Evolutionary conservation across 164 flowering plant genomes (phyloP).

Genomic region (Sedum album): DNA sequence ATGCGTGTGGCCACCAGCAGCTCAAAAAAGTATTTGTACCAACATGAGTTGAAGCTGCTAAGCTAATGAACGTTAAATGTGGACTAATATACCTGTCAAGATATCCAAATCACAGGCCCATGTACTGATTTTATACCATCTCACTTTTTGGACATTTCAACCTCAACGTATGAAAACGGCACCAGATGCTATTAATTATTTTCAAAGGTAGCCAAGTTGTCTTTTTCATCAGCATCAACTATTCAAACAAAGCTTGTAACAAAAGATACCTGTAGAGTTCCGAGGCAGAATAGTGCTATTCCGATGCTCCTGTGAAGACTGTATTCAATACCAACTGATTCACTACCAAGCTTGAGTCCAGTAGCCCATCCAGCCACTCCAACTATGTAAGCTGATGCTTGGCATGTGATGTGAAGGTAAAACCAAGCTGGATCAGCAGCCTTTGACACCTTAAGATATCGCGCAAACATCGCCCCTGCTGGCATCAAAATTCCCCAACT

Average conservation of each 20-base stretch:
- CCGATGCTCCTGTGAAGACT: slow-evolving; percentile 24
- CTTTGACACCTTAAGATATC: slow-evolving; percentile 20
- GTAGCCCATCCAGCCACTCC: slow-evolving; percentile 37
- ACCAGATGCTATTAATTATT: neutral
- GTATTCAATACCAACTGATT: slow-evolving; percentile 11
- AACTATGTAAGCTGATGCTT: slow-evolving; percentile 22
- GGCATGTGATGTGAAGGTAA: slow-evolving; percentile 26
- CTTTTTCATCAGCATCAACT: neutral
- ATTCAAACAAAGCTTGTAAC: neutral
- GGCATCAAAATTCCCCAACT: slow-evolving; percentile 24
- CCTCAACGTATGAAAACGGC: neutral
- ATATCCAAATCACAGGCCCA: neutral
- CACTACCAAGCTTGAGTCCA: slow-evolving; percentile 29
- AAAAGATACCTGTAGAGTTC: slow-evolving; percentile 26
- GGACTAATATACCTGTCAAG: neutral
- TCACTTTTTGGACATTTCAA: neutral
- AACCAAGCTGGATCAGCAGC: slow-evolving; percentile 32
- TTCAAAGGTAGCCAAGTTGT: neutral
- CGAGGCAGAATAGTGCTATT: slow-evolving; percentile 24
- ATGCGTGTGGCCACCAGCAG: neutral
- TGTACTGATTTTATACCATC: neutral
- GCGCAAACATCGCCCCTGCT: slow-evolving; percentile 18
- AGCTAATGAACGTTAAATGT: neutral
- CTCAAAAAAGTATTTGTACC: neutral
- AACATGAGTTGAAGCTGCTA: slow-evolving; percentile 1